Evolutionary conservation across 1,284 basidiomycete genomes (phyloP), one percentile per base, ranked within the genome.

Genomic region (Ustilago bromivora): DNA sequence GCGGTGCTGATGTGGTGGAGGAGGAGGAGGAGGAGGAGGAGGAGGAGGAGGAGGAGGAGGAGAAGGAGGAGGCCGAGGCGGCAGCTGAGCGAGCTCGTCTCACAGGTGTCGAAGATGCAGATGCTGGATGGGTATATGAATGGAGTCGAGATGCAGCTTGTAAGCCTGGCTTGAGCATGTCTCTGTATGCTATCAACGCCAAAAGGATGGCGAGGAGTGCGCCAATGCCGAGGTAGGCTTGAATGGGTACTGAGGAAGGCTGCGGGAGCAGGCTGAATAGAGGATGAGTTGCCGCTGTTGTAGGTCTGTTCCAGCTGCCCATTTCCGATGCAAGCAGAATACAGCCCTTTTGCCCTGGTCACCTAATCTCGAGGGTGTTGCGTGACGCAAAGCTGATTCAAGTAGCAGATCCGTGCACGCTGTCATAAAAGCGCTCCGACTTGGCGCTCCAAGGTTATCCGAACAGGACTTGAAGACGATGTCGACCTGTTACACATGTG

Each of bases 131-230:
- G 63, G 62, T 66, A 61, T 56, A 71, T 46, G 67, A 66, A 62
- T 69, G 69, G 7, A 69, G 69, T 15, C 56, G 59, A 15, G 71
- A 68, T 9, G 60, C 74, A 38, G 74, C 61, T 59, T 66, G 59
- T 4, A 76, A 38, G 9, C 74, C 74, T 55, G 74, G 66, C 34
- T 71, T 68, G 41, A 78, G 55, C 65, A 72, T 69, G 57, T 75
- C 71, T 63, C 53, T 69, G 46, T 66, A 69, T 3, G 58, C 63
- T 28, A 49, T 35, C 1, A 66, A 15, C 12, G 51, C 62, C 28
- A 71, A 41, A 28, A 57, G 35, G 36, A 65, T 53, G 51, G 75
- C 59, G 32, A 70, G 36, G 9, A 70, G 23, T n/a, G 69, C 43
- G 28, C 62, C 61, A 12, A 70, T 6, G 19, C 40, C 49, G 23